Evolutionary conservation across 768 basidiomycete species (phyloP).

Genomic region (Mycena venus): DNA sequence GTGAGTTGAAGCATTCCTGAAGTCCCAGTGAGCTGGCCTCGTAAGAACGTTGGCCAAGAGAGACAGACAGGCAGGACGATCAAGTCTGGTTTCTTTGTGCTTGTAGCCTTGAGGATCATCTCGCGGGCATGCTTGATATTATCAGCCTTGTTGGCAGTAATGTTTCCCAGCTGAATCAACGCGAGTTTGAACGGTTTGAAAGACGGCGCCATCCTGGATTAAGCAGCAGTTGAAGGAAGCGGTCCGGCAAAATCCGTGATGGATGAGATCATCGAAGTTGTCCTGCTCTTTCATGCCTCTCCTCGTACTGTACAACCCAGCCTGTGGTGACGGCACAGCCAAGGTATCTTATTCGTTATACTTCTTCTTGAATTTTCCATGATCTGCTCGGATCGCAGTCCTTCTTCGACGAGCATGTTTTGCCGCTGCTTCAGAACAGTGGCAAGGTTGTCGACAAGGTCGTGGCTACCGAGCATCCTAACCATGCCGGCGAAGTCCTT

Average conservation of each 20-base stretch:
- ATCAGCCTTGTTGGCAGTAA: conserved; percentile 76
- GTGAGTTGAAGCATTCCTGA: conserved; percentile 92
- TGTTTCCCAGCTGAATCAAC: conserved; percentile 88
- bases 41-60: neutral
- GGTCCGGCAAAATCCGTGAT: neutral
- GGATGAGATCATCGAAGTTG: neutral
- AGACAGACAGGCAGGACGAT: conserved; percentile 85
- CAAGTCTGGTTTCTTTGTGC: conserved; percentile 76
- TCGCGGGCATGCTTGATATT: conserved; percentile 89
- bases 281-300: conserved; percentile 54
- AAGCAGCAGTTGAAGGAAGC: neutral
- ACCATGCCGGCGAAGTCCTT: conserved; percentile 68
- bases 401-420: conserved; percentile 71
- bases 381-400: conserved; percentile 38
- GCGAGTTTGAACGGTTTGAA: conserved; percentile 88
- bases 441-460: conserved; percentile 55
- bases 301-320: conserved; percentile 83
- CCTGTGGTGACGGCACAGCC: conserved; percentile 72
- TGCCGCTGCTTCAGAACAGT: conserved; percentile 70
- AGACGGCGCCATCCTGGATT: conserved; percentile 1
- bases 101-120: conserved; percentile 83
- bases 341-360: conserved; percentile 34
- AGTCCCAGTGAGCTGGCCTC: neutral
- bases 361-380: neutral
- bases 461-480: conserved; percentile 62